Percentiles rank a stretch among this genome's conserved stretches.
These are phyloP conservation scores for Penicillium nordicum DNA, from an alignment of 2,329 filamentous ascomycete genomes.

Conservation along the genomic window DNA sequence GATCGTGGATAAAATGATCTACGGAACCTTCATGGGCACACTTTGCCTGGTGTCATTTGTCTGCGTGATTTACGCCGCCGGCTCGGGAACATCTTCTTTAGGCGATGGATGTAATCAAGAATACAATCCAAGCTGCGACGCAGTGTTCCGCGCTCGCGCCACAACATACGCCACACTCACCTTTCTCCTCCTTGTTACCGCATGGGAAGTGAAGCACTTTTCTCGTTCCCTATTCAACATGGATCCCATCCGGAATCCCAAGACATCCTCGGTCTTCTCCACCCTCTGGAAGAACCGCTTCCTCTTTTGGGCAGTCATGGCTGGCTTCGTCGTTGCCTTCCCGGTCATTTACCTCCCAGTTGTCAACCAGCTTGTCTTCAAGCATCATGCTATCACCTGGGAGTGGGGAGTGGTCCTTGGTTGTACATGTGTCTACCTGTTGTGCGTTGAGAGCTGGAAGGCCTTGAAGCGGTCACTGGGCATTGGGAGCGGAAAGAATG, in stretches of 20 bases:
- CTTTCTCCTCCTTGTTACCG: slow-evolving; percentile 70
- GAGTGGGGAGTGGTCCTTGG: slow-evolving; percentile 67
- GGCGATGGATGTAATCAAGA: slow-evolving; percentile 54
- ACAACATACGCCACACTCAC: slow-evolving; percentile 72
- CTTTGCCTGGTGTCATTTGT: slow-evolving; percentile 42
- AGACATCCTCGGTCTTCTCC: slow-evolving; percentile 60
- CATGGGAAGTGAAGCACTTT: slow-evolving; percentile 74
- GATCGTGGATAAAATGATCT: slow-evolving; percentile 42
- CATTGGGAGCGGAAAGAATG: slow-evolving; percentile 35
- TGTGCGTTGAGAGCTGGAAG: slow-evolving; percentile 63
- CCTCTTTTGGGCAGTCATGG: slow-evolving; percentile 61
- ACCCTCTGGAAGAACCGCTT: slow-evolving; percentile 70
- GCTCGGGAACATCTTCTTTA: slow-evolving; percentile 46
- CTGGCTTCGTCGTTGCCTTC: slow-evolving; percentile 55
- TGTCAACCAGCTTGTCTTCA: slow-evolving; percentile 62
- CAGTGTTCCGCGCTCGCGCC: slow-evolving; percentile 65
- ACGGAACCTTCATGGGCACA: slow-evolving; percentile 47
- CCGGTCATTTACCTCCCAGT: slow-evolving; percentile 65
- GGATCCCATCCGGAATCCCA: slow-evolving; percentile 52
- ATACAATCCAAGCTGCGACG: slow-evolving; percentile 48
- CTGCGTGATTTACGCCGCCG: slow-evolving; percentile 38
- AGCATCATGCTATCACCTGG: slow-evolving; percentile 63
- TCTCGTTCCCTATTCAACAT: slow-evolving; percentile 70
- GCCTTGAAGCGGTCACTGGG: slow-evolving; percentile 54
- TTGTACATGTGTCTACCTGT: slow-evolving; percentile 58